These are phyloP conservation scores for Melanomma pulvis-pyrius DNA, from an alignment of 495 filamentous ascomycete genomes.

Conservation along the genomic window DNA sequence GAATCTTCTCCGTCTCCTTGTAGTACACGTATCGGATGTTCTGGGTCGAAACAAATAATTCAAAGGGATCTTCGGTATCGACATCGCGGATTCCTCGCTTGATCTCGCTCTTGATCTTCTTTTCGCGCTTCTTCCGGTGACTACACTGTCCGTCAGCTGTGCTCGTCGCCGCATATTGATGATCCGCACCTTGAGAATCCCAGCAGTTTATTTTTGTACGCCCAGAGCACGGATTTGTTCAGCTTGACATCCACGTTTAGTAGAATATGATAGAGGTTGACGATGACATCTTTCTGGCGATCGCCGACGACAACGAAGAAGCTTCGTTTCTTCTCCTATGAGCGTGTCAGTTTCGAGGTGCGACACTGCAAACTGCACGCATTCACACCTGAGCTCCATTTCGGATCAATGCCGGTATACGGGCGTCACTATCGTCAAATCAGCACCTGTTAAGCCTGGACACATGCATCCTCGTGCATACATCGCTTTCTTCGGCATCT, in stretches of 20 bases:
- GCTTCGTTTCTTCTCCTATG: slow-evolving; percentile 86
- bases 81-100: slow-evolving; percentile 91
- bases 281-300: slow-evolving; percentile 93
- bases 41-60: slow-evolving; percentile 94
- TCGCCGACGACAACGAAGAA: slow-evolving; percentile 98
- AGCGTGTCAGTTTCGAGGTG: background rate
- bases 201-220: slow-evolving; percentile 97
- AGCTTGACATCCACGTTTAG: slow-evolving; percentile 86
- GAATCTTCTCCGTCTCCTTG: slow-evolving; percentile 99
- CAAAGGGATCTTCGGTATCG: slow-evolving; percentile 96
- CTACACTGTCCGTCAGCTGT: slow-evolving; percentile 45
- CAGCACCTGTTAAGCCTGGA: slow-evolving; percentile 1
- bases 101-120: slow-evolving; percentile 97
- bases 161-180: background rate
- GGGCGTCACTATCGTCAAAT: slow-evolving; percentile 69
- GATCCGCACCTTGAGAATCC: slow-evolving; percentile 73
- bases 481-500: slow-evolving; percentile 51
- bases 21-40: slow-evolving; percentile 99
- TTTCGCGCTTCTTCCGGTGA: slow-evolving; percentile 96
- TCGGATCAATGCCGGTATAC: slow-evolving; percentile 92
- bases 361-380: background rate
- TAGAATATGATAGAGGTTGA: slow-evolving; percentile 92
- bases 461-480: slow-evolving; percentile 6
- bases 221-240: slow-evolving; percentile 97
- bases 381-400: slow-evolving; percentile 76